These are phyloP conservation scores for Metschnikowia borealis DNA, from an alignment of 805 yeast species.

Conservation along the genomic window DNA sequence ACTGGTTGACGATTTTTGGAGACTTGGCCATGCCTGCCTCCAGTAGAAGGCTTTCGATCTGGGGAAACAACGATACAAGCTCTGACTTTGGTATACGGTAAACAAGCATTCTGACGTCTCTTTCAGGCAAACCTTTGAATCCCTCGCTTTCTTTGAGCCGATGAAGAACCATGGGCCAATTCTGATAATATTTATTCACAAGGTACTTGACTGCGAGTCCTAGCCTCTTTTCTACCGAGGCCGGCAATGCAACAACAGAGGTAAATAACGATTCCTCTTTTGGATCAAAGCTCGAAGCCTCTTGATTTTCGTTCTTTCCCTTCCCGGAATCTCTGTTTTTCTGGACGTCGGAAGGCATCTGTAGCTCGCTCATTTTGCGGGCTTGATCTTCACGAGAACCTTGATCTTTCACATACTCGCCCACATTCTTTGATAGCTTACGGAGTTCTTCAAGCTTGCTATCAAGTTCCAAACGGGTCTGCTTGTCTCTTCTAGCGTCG, in stretches of 20 bases:
- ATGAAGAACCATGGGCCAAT: constrained; percentile 47
- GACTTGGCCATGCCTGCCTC: constrained; percentile 31
- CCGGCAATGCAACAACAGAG: constrained; percentile 32
- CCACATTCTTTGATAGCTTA: constrained; percentile 27
- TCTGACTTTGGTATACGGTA: constrained; percentile 39
- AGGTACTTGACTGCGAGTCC: constrained; percentile 40
- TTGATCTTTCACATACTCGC: constrained; percentile 13
- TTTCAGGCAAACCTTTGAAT: constrained; percentile 24
- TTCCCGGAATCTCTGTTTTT: not conserved
- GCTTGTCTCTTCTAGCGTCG: constrained; percentile 15
- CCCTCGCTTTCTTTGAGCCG: constrained; percentile 36
- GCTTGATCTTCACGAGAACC: constrained; percentile 13
- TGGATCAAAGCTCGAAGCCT: constrained; percentile 10
- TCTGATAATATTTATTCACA: constrained; percentile 34
- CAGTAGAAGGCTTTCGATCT: constrained; percentile 24
- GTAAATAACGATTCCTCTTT: constrained; percentile 13
- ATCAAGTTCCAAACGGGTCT: constrained; percentile 23
- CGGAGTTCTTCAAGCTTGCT: constrained; percentile 26
- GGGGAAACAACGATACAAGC: constrained; percentile 28
- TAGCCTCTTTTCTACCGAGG: constrained; percentile 30
- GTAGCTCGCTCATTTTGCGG: constrained; percentile 12
- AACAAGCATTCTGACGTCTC: constrained; percentile 36
- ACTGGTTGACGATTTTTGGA: constrained; percentile 31
- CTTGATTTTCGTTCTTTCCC: not conserved
- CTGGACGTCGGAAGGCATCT: constrained; percentile 18